These are phyloP conservation scores for Saccharum hybrid DNA, from an alignment of 202 grass and related monocot species.

Conservation along the genomic window DNA sequence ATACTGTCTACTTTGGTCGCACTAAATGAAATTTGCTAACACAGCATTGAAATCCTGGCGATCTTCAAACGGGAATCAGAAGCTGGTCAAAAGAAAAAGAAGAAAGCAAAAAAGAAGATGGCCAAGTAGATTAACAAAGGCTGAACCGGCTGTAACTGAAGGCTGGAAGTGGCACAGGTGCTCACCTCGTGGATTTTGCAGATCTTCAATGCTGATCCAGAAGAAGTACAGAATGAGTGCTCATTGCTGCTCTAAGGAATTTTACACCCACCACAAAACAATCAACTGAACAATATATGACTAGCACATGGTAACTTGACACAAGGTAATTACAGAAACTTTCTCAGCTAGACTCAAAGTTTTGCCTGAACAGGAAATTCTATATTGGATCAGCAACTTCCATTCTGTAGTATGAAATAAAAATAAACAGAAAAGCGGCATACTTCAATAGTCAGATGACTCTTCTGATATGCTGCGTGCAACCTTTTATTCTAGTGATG, in stretches of 20 bases:
- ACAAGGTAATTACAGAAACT: conserved; percentile 32
- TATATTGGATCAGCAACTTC: neutral
- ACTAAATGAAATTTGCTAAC: conserved; percentile 44
- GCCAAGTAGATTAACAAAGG: conserved; percentile 48
- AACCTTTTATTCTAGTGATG: neutral
- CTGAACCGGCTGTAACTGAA: conserved; percentile 13
- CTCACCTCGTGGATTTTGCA: neutral
- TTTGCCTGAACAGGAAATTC: neutral
- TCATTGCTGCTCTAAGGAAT: neutral
- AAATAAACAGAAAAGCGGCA: neutral
- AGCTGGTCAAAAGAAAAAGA: conserved; percentile 66
- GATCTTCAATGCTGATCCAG: neutral
- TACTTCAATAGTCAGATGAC: neutral
- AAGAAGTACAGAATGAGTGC: neutral
- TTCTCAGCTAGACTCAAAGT: neutral
- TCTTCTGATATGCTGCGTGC: neutral
- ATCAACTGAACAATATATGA: conserved; percentile 16
- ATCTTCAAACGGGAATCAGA: conserved; percentile 78
- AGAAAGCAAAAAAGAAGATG: conserved; percentile 64
- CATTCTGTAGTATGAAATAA: neutral
- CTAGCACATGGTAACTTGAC: conserved; percentile 25
- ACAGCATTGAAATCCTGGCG: conserved; percentile 80
- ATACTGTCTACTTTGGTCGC: neutral
- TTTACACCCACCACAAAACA: neutral
- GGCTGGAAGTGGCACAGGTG: neutral